These are phyloP conservation scores for Argentina anserina DNA, from an alignment of 306 rosid genomes.

Conservation along the genomic window DNA sequence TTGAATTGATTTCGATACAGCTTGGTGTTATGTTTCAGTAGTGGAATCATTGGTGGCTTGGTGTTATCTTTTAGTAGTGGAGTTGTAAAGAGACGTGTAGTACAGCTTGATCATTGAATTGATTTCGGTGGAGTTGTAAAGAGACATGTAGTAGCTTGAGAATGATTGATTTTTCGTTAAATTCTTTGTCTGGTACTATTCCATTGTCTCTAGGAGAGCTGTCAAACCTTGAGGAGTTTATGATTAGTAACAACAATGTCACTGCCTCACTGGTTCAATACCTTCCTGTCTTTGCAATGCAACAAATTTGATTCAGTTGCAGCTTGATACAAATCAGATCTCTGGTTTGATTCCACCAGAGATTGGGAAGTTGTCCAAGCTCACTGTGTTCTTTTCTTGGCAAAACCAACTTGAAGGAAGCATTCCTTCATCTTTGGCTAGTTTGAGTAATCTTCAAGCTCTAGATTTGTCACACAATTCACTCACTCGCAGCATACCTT, in stretches of 20 bases:
- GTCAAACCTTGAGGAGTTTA: conserved; percentile 62
- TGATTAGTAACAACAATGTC: conserved; percentile 87
- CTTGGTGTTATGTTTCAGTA: too few relatives aligned
- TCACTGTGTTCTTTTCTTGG: conserved; percentile 81
- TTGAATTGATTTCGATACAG: too few relatives aligned
- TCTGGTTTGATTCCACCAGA: conserved; percentile 84
- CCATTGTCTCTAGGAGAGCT: conserved; percentile 66
- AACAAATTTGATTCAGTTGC: conserved; percentile 59
- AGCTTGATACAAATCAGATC: conserved; percentile 84
- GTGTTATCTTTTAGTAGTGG: too few relatives aligned
- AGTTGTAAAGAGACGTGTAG: too few relatives aligned
- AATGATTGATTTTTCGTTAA: conserved; percentile 79
- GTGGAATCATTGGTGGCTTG: too few relatives aligned
- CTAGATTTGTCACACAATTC: conserved; percentile 79
- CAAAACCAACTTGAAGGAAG: conserved; percentile 91
- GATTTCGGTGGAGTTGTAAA: too few relatives aligned
- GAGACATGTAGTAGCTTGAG: conserved; percentile 74
- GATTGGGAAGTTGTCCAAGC: conserved; percentile 60
- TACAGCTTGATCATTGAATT: too few relatives aligned
- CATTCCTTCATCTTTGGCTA: conserved; percentile 61
- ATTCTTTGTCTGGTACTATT: conserved; percentile 74
- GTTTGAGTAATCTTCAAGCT: conserved; percentile 60
- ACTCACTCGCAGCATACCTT: conserved; percentile 72
- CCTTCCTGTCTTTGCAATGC: conserved; percentile 71
- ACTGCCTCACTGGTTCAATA: conserved; percentile 84